Base-by-base conservation (phyloP, 352 stramenopile species). In the Globisporangium perplexum region DNA sequence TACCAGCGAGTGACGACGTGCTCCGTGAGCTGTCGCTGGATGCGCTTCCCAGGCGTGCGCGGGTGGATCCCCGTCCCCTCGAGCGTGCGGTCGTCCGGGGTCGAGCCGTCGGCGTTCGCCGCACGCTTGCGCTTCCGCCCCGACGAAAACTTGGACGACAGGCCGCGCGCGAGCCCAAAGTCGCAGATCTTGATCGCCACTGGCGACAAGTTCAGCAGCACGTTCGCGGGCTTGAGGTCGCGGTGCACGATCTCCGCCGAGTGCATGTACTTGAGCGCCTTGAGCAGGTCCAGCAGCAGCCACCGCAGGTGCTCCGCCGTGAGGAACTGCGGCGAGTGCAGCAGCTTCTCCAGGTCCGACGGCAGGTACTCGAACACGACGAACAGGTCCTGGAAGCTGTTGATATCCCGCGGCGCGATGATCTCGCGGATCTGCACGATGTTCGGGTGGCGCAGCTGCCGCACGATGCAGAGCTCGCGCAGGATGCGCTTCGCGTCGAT, bases 1-100 rank as follows among this genome's bases (percentile, higher is more conserved):
- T 98, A 98, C 93, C 93, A 98, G 11, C 93, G 77, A 12, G 93
- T 98, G 5, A 98, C 91, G 4, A 98, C 93, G 56, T 98, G 93
- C 58, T 98, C 90, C 31, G 93, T 98, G 26, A 98, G 75, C 62
- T 97, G 89, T 10, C 90, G 88, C 55, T 96, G 76, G 38, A 94
- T 92, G 7, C 80, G 77, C 47, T 88, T 86, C 8, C 72, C 72
- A 15, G 81, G 81, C 1, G 81, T 92, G 24, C 81, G 78, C 18
- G 81, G 81, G 56, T 92, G 81, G 7, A 92, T 72, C 12, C 79
- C 56, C 15, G 77, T 71, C 12, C 77, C 74, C 53, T 88, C 73
- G 23, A 88, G 36, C 23, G 71, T 85, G 18, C 61, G 79, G 33
- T 87, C 76, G 26, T 92, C 77, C 14, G 64, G 63, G 2, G 69